These are phyloP conservation scores for Protomyces pachydermus DNA, from an alignment of 1,139 yeast species.

Conservation along the genomic window DNA sequence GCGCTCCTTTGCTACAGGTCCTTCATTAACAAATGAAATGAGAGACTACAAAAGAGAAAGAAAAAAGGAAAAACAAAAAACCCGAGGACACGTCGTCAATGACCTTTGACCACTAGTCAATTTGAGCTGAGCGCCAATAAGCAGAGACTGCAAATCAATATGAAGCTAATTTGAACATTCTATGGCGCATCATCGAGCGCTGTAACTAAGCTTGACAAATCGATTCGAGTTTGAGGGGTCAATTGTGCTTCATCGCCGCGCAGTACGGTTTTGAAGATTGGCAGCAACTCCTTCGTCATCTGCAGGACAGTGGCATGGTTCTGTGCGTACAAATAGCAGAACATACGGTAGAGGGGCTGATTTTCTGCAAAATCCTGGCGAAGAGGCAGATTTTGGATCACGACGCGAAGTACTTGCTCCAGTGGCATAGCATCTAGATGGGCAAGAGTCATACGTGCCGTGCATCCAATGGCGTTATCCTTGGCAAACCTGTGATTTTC, in stretches of 20 bases:
- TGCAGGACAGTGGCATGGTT: slow-evolving; percentile 54
- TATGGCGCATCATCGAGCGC: background rate
- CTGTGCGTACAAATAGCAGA: slow-evolving; percentile 64
- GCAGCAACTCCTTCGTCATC: slow-evolving; percentile 61
- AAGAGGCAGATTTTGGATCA: slow-evolving; percentile 77
- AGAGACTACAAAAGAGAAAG: too few species aligned
- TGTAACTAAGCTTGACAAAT: background rate
- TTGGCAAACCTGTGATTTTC: slow-evolving; percentile 51
- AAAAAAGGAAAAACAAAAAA: too few species aligned
- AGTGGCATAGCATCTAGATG: slow-evolving; percentile 71
- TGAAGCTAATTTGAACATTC: too few species aligned
- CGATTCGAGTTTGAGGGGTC: slow-evolving; percentile 34
- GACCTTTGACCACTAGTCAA: too few species aligned
- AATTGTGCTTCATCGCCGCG: slow-evolving; percentile 43
- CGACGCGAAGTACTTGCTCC: slow-evolving; percentile 69
- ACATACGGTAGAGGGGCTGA: slow-evolving; percentile 76
- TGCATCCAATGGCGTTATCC: slow-evolving; percentile 59
- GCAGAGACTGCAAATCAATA: too few species aligned
- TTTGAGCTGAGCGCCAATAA: too few species aligned
- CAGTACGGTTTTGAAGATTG: slow-evolving; percentile 65
- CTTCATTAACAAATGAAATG: too few species aligned
- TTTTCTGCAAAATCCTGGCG: slow-evolving; percentile 89
- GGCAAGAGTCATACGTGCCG: slow-evolving; percentile 80
- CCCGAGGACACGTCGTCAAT: too few species aligned
- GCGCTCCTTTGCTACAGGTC: too few species aligned